phyloP scores from a whole-genome alignment of 106 monocot species.

The Phalaenopsis equestris region DNA sequence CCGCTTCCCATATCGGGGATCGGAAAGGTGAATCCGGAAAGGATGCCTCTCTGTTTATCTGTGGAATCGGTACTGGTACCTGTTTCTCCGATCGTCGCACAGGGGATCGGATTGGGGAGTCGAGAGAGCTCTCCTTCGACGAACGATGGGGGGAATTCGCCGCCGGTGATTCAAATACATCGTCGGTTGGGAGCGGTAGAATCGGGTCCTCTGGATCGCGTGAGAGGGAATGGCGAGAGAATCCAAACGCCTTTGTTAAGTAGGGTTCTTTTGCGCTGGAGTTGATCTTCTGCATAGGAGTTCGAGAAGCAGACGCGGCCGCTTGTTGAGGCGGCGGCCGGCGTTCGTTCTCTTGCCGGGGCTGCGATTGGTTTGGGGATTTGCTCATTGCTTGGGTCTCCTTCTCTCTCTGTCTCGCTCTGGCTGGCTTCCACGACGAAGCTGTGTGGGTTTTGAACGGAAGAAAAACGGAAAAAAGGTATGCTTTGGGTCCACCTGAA shows the following conservation, averaged over 20 bases:
- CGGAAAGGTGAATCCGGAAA: not conserved
- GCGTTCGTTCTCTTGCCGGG: not conserved
- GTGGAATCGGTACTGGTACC: too few species aligned
- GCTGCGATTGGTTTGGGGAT: not conserved
- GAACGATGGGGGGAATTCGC: too few species aligned
- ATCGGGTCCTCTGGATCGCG: not conserved
- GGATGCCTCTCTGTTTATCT: too few species aligned
- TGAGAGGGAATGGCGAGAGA: not conserved
- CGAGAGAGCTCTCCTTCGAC: too few species aligned
- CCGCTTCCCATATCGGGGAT: conserved; percentile 4
- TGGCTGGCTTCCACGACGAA: not conserved
- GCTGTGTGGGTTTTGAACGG: not conserved
- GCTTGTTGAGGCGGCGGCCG: not conserved
- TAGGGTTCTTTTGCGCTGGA: not conserved
- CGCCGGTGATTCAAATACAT: too few species aligned
- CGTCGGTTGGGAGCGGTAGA: not conserved
- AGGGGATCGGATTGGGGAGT: too few species aligned
- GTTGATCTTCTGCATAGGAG: not conserved
- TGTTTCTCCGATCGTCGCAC: too few species aligned
- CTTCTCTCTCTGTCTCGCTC: not conserved
- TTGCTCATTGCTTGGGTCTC: not conserved
- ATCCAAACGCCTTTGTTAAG: not conserved
- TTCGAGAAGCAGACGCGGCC: not conserved
- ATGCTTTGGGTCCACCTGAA: not conserved
- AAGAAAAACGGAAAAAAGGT: not conserved